These are phyloP conservation scores for Pseudocercospora vitis DNA, from an alignment of 2,329 filamentous ascomycete genomes.

Conservation along the genomic window DNA sequence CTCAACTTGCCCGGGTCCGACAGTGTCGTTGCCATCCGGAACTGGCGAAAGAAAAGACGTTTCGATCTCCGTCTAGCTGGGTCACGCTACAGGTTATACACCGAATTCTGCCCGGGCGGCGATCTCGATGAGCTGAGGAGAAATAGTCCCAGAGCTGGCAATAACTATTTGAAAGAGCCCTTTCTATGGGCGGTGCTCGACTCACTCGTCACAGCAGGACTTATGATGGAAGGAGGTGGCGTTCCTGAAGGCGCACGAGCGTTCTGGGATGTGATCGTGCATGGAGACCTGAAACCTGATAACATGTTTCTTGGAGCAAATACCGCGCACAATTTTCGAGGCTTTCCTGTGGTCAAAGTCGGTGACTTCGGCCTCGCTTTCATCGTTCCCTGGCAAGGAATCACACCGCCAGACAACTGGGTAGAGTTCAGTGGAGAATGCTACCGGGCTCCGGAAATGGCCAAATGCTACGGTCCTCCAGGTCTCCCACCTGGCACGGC, in stretches of 20 bases:
- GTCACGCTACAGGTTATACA: not conserved
- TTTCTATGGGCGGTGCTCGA: constrained; percentile 13
- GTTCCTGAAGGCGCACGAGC: not conserved
- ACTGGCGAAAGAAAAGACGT: not conserved
- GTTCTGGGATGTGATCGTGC: constrained; percentile 8
- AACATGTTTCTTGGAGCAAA: constrained; percentile 9
- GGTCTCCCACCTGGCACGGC: not conserved
- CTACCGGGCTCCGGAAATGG: not conserved
- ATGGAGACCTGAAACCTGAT: constrained; percentile 10
- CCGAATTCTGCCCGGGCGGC: not conserved
- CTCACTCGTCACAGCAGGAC: constrained; percentile 10
- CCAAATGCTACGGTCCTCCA: not conserved
- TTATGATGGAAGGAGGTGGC: constrained; percentile 13
- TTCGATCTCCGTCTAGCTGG: not conserved
- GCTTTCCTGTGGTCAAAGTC: constrained; percentile 11
- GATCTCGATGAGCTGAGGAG: not conserved
- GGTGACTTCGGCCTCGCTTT: constrained; percentile 12
- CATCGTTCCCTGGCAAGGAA: not conserved
- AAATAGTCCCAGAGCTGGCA: too few species aligned
- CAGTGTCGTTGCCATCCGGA: constrained; percentile 9
- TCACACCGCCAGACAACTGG: not conserved
- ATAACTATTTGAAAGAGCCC: constrained; percentile 4
- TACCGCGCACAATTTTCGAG: constrained; percentile 1
- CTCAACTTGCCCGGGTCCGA: constrained; percentile 8
- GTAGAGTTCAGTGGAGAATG: not conserved